Conservation (phyloP, 768 basidiomycete species). For the Lactarius trivialis region DNA sequence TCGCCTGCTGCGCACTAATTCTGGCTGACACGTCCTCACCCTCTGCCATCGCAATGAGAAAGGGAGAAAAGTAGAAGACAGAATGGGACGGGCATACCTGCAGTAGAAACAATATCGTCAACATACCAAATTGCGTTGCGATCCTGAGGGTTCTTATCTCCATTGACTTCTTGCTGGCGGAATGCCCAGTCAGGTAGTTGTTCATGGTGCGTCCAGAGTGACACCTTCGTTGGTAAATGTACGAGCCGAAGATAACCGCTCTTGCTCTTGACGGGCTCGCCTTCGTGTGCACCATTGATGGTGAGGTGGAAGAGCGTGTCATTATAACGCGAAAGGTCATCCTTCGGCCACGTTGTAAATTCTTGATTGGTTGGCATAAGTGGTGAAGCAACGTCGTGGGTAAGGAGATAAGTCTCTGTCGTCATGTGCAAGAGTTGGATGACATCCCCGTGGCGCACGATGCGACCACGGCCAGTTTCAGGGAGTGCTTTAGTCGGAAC, state of each 20-base stretch:
- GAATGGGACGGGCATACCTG: conserved; percentile 42
- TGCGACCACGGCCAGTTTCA: conserved; percentile 86
- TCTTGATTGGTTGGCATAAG: conserved; percentile 98
- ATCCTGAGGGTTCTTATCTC: conserved; percentile 86
- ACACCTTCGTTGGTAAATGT: conserved; percentile 84
- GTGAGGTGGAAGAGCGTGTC: conserved; percentile 84
- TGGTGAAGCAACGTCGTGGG: conserved; percentile 96
- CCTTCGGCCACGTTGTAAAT: conserved; percentile 86
- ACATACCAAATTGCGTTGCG: conserved; percentile 84
- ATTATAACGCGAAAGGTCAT: conserved; percentile 69
- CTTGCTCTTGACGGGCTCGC: conserved; percentile 89
- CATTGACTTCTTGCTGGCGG: conserved; percentile 96
- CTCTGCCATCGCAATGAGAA: conserved; percentile 31
- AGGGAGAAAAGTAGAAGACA: conserved; percentile 10
- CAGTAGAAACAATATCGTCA: conserved; percentile 71
- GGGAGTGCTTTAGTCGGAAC: conserved; percentile 93
- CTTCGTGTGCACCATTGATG: conserved; percentile 66
- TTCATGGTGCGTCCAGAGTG: conserved; percentile 86
- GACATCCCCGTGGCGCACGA: conserved; percentile 84
- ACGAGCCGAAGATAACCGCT: conserved; percentile 87
- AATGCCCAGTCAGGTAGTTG: conserved; percentile 94
- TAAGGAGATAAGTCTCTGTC: conserved; percentile 77
- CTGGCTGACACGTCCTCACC: conserved; percentile 51
- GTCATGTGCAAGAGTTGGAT: conserved; percentile 84
- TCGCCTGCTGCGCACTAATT: conserved; percentile 44